Base-by-base conservation (phyloP, 176 grass and related monocot genomes). In the Carex pumila region DNA sequence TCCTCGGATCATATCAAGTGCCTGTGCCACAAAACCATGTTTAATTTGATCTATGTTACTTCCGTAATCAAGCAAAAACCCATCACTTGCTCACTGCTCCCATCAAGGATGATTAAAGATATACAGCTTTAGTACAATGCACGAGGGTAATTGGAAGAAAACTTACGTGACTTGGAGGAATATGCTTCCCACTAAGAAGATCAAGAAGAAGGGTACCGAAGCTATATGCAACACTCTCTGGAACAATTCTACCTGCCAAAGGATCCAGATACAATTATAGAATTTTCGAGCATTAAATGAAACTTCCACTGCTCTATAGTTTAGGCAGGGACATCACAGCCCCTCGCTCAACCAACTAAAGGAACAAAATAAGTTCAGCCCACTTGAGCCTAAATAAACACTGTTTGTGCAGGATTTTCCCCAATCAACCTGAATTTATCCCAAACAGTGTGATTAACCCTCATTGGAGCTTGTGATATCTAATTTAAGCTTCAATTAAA, bases 181-280 rank as follows among this genome's bases (percentile, higher is more conserved):
- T 94, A 71, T 97, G 90, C 65, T 97, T 94, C 71, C 94, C 92
- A 88, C 92, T 97, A 61, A 97, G 86, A 88, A 97, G 92, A 83
- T 97, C 94, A 88, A 97, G 92, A 55, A 97, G 86, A 65, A 97
- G 71, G 68, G 92, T 97, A 53, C 92, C 94, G 64, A 97, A 94
- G 88, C 94, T 97, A 75, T 94, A 97, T 21, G 88, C 88, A 58
- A 97, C 92, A 84, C 92, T 97, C 84, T 97, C 94, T 79, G 95
- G 87, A 70, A 89, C 92, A 52, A 97, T 91, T 88, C 95, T 94
- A 65, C 95, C 95, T 97, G 89, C 73, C 86, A 69, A 90, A 82
- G 12, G 78, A 63, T 59, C 21, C 45, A 76, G 47, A 76, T 76
- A 55, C 71, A 76, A 30, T 54, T 76, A 54, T 76, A 18, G 21